phyloP scores from a whole-genome alignment of 768 basidiomycete genomes.

The Tulasnella sp. region DNA sequence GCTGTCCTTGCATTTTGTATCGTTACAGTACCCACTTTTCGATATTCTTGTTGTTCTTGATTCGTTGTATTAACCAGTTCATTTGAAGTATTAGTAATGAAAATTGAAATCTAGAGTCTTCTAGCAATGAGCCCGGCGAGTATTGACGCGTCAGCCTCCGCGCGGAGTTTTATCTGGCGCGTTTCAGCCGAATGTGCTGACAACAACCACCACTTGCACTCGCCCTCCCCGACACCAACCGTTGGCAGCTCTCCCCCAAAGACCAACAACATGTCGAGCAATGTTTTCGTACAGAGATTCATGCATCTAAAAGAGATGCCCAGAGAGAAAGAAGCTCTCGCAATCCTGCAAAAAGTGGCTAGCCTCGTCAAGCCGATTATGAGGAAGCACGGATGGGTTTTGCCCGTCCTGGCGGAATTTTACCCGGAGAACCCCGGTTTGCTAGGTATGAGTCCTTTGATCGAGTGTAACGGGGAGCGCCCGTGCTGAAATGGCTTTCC shows the following conservation, averaged over 20 bases:
- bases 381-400: constrained; percentile 78
- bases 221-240: not conserved
- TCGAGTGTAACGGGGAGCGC: not conserved
- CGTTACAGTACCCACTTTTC: not conserved
- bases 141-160: constrained; percentile 4
- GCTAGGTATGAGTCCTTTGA: constrained; percentile 57
- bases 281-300: constrained; percentile 52
- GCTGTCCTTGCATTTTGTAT: not conserved
- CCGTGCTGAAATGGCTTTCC: constrained; percentile 10
- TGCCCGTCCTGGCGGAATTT: constrained; percentile 84
- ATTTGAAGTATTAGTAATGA: constrained; percentile 11
- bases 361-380: constrained; percentile 92
- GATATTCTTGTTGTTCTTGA: not conserved
- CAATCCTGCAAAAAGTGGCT: constrained; percentile 68
- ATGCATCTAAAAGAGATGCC: constrained; percentile 72
- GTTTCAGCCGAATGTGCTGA: not conserved
- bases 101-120: not conserved
- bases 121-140: not conserved
- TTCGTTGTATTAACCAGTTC: not conserved
- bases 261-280: constrained; percentile 6
- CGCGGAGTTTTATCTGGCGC: not conserved
- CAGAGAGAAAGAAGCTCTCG: constrained; percentile 67
- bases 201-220: not conserved
- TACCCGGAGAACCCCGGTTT: constrained; percentile 75
- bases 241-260: not conserved